Evolutionary conservation across 2,329 filamentous ascomycete species (phyloP).

Genomic region (Elsinoe perseae): DNA sequence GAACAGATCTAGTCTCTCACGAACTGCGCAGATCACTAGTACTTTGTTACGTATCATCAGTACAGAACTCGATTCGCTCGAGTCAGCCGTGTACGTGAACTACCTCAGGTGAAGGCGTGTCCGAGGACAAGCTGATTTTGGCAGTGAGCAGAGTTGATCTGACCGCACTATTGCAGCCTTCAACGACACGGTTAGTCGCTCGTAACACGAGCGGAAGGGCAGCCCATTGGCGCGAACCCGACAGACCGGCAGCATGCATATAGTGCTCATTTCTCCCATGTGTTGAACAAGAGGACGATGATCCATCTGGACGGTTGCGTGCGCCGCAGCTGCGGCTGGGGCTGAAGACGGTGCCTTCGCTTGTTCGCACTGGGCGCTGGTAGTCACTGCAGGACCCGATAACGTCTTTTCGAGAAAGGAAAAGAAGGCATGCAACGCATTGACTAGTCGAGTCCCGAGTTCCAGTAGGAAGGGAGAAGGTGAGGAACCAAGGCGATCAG

Average conservation of each 20-base stretch:
- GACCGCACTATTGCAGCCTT: conserved; percentile 7
- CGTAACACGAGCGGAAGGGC: background rate
- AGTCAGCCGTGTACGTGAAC: background rate
- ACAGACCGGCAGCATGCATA: background rate
- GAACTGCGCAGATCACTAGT: conserved; percentile 1
- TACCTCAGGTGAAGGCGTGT: background rate
- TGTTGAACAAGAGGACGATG: conserved; percentile 9
- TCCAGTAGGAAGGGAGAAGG: background rate
- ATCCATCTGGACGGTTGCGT: background rate
- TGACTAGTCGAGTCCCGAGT: background rate
- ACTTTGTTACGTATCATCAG: background rate
- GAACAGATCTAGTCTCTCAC: conserved; percentile 1
- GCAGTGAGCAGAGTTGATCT: background rate
- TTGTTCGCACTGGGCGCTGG: background rate
- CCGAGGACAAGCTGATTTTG: background rate
- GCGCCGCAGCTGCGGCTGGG: conserved; percentile 4
- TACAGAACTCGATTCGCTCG: conserved; percentile 7
- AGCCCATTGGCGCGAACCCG: conserved; percentile 1
- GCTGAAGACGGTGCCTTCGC: conserved; percentile 9
- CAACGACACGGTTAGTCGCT: background rate
- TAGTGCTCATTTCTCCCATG: background rate
- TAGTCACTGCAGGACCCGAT: conserved; percentile 31
- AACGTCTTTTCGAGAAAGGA: conserved; percentile 27
- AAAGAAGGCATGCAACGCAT: conserved; percentile 27
- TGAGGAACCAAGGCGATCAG: background rate